Evolutionary conservation across 2,329 filamentous ascomycete genomes (phyloP).

Genomic region (Cytospora schulzeri): DNA sequence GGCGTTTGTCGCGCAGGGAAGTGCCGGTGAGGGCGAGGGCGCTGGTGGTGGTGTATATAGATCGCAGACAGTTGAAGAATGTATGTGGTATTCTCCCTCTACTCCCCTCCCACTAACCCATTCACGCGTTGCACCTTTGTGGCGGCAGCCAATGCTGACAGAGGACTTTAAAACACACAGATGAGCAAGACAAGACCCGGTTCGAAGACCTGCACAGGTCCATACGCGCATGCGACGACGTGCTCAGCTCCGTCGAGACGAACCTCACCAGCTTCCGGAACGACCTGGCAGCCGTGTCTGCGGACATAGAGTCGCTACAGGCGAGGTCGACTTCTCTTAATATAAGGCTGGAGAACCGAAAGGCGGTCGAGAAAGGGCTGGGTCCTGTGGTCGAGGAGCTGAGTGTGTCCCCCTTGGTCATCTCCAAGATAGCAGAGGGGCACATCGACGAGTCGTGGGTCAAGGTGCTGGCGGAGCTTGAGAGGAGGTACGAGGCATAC

Average conservation of each 20-base stretch:
- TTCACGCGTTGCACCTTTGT: slow-evolving; percentile 11
- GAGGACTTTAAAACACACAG: slow-evolving; percentile 43
- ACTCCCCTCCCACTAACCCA: slow-evolving; percentile 15
- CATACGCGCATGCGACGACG: slow-evolving; percentile 88
- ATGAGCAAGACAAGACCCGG: slow-evolving; percentile 78
- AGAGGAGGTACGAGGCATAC: slow-evolving; percentile 73
- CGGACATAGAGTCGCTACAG: slow-evolving; percentile 93
- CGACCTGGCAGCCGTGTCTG: slow-evolving; percentile 87
- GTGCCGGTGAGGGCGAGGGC: slow-evolving; percentile 35
- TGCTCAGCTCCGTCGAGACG: slow-evolving; percentile 87
- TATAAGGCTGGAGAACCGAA: slow-evolving; percentile 83
- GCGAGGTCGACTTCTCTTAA: slow-evolving; percentile 82
- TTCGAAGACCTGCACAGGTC: slow-evolving; percentile 90
- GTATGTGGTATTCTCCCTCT: slow-evolving; percentile 53
- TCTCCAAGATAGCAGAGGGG: slow-evolving; percentile 84
- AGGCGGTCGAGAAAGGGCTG: slow-evolving; percentile 83
- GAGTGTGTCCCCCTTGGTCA: slow-evolving; percentile 80
- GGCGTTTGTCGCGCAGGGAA: slow-evolving; percentile 58
- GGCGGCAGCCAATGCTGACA: neutral
- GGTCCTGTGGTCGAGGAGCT: slow-evolving; percentile 90
- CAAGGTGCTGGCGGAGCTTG: slow-evolving; percentile 79
- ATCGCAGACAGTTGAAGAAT: slow-evolving; percentile 70
- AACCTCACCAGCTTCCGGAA: slow-evolving; percentile 93
- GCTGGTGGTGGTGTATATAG: slow-evolving; percentile 43
- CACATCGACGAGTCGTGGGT: slow-evolving; percentile 89